Evolutionary conservation across 257 asterid species (phyloP), one percentile per base, ranked within the genome.

Genomic region (Solanum bulbocastanum): DNA sequence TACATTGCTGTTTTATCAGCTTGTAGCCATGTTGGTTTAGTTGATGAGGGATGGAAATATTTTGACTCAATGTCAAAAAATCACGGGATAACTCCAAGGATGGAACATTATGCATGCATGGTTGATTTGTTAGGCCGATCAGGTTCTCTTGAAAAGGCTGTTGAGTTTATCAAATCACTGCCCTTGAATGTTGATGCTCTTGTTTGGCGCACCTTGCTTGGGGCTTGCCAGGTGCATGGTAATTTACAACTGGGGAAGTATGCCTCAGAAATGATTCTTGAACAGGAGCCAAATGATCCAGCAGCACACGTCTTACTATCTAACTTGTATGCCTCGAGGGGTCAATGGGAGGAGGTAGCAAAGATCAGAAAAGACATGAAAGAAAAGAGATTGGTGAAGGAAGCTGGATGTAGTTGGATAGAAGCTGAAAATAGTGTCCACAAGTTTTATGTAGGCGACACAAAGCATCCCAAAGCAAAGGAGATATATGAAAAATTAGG

Each of bases 401-500:
- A 97, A 91, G 98, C 98, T 0, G 98, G 99, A 1, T 96, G 95
- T 88, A 97, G 99, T 92, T 97, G 99, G 99, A 92, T 97, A 16
- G 99, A 97, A 90, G 85, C 91, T n/a, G 98, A 87, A 22, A 92
- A 91, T 62, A 91, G 56, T n/a, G 96, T 97, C 46, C 98, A 97
- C 89, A 95, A 91, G 90, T 97, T 97, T 88, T 93, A 94, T 33
- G 99, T 94, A 1, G 99, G 98, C 46, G 98, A 97, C 74, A 90
- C 96, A 1, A 93, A 91, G 40, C 99, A 97, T 90, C 95, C 98
- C 1, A 88, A 86, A 87, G 96, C 98, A 4, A 87, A 35, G 89
- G 92, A 92, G 86, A 97, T 97, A 27, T 95, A 96, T 35, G 89
- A 90, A 84, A 94, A 95, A 75, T 86, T 97, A 25, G 92, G 91